These are phyloP conservation scores for Colletotrichum kahawae DNA, from an alignment of 2,329 filamentous ascomycete species.

Conservation along the genomic window DNA sequence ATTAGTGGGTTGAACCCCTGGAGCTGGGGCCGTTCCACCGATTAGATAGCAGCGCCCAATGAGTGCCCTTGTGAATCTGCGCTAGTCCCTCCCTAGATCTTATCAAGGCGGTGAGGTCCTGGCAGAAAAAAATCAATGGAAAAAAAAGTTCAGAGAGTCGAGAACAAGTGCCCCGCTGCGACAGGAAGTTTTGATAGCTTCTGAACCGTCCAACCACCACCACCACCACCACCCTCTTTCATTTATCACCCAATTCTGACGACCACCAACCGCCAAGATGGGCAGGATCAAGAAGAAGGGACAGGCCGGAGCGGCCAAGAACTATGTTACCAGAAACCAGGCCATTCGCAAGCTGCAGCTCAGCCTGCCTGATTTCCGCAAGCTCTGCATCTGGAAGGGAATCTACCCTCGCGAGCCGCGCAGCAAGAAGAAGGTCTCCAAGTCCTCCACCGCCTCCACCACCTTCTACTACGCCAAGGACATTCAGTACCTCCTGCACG, in stretches of 20 bases:
- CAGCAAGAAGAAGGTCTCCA: slow-evolving; percentile 95
- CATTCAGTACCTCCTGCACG: slow-evolving; percentile 97
- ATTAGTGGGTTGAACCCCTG: slow-evolving; percentile 18
- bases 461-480: slow-evolving; percentile 95
- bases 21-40: slow-evolving; percentile 1
- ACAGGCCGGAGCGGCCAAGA: slow-evolving; percentile 90
- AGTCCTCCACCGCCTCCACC: slow-evolving; percentile 86
- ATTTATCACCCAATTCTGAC: slow-evolving; percentile 14
- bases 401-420: slow-evolving; percentile 98
- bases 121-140: slow-evolving; percentile 29
- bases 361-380: slow-evolving; percentile 94
- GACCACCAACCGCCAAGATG: slow-evolving; percentile 50
- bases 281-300: slow-evolving; percentile 90
- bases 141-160: slow-evolving; percentile 33
- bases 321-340: slow-evolving; percentile 97
- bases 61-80: not conserved
- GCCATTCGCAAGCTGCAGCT: slow-evolving; percentile 98
- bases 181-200: slow-evolving; percentile 19
- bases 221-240: not conserved
- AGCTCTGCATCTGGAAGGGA: slow-evolving; percentile 99
- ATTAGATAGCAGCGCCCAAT: slow-evolving; percentile 18
- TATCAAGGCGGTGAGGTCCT: slow-evolving; percentile 18
- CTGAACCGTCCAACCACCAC: slow-evolving; percentile 12
- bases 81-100: slow-evolving; percentile 2
- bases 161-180: slow-evolving; percentile 36